Conservation (phyloP, 139 green algal genomes). For the Picochlorum sp. region DNA sequence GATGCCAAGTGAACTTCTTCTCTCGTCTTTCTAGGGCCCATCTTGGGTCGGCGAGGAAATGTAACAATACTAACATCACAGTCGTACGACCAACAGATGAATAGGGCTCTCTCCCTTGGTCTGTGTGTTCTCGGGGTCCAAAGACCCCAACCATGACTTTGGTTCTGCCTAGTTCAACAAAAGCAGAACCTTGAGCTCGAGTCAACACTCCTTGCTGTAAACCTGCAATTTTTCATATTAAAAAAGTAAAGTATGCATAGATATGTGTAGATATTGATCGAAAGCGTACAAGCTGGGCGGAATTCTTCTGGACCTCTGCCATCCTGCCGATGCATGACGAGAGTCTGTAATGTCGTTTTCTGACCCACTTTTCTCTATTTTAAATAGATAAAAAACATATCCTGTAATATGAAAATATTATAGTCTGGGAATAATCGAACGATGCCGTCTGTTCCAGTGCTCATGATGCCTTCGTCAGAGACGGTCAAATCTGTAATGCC, state of each 20-base stretch:
- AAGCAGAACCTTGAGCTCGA: slow-evolving; percentile 63
- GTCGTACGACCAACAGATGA: slow-evolving; percentile 47
- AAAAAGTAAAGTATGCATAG: background rate
- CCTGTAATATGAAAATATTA: background rate
- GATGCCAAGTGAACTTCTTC: slow-evolving; percentile 33
- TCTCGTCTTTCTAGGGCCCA: background rate
- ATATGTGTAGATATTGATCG: background rate
- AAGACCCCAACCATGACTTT: slow-evolving; percentile 76
- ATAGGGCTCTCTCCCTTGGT: slow-evolving; percentile 39
- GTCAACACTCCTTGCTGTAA: slow-evolving; percentile 49
- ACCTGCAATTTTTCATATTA: slow-evolving; percentile 34
- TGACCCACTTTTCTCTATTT: background rate
- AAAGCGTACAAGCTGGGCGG: slow-evolving; percentile 36
- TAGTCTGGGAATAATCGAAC: slow-evolving; percentile 35
- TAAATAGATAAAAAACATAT: background rate
- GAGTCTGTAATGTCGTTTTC: background rate
- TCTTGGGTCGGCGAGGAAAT: slow-evolving; percentile 39
- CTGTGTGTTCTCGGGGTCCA: slow-evolving; percentile 47
- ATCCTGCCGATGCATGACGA: slow-evolving; percentile 22
- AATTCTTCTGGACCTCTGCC: slow-evolving; percentile 46
- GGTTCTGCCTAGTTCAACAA: slow-evolving; percentile 59
- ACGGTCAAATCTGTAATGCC: slow-evolving; percentile 37
- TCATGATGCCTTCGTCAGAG: slow-evolving; percentile 45
- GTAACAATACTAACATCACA: slow-evolving; percentile 57
- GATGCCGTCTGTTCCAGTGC: slow-evolving; percentile 43